Evolutionary conservation across 2,329 filamentous ascomycete genomes (phyloP).

Genomic region (Aspergillus sp.): DNA sequence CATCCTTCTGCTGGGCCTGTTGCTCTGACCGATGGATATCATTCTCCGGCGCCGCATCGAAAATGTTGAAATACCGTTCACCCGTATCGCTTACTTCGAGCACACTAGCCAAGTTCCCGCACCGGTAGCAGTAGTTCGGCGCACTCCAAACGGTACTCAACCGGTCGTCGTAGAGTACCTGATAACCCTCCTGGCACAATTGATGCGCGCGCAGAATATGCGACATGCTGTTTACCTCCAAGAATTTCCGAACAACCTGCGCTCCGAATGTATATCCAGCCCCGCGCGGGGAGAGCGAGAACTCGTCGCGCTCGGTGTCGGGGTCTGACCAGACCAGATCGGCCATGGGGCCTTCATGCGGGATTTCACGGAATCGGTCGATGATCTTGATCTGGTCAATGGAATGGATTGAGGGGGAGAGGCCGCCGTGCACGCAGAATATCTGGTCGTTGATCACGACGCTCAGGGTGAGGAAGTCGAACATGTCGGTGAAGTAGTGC

Average conservation of each 20-base stretch:
- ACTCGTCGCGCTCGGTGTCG: conserved; percentile 94
- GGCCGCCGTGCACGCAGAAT: conserved; percentile 93
- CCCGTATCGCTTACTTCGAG: conserved; percentile 91
- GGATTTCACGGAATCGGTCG: conserved; percentile 96
- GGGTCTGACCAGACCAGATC: conserved; percentile 98
- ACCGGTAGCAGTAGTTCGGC: conserved; percentile 91
- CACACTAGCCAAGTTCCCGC: conserved; percentile 95
- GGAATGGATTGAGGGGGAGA: conserved; percentile 87
- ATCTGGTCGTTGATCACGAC: conserved; percentile 99
- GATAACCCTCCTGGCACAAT: conserved; percentile 95
- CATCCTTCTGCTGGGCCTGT: conserved; percentile 63
- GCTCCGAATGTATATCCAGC: conserved; percentile 97
- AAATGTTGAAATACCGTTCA: conserved; percentile 94
- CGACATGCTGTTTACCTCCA: conserved; percentile 95
- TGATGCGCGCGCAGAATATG: conserved; percentile 98
- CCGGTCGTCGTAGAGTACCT: conserved; percentile 90
- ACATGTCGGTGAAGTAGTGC: conserved; percentile 99
- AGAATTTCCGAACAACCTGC: conserved; percentile 96
- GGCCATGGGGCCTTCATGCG: conserved; percentile 98
- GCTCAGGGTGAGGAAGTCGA: conserved; percentile 92
- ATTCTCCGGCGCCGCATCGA: conserved; percentile 89
- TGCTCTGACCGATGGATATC: conserved; percentile 76
- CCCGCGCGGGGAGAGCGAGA: conserved; percentile 84
- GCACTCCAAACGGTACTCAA: conserved; percentile 97
- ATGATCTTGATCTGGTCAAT: conserved; percentile 99